Conservation (phyloP, 441 rosid species). For the Populus hybrid region DNA sequence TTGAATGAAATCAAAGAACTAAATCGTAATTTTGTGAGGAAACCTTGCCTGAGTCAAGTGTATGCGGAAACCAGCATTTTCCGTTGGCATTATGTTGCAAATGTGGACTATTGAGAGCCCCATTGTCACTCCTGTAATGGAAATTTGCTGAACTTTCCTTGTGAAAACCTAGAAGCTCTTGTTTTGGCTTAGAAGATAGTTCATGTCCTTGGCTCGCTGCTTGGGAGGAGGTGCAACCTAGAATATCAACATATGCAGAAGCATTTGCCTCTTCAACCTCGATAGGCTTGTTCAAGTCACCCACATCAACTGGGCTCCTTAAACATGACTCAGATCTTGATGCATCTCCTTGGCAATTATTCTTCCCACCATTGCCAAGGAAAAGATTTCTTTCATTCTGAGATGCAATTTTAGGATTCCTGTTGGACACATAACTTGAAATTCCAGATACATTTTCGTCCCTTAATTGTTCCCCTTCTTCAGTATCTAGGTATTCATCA, state of each 20-base stretch:
- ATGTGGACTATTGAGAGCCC: slow-evolving; percentile 27
- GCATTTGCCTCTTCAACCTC: slow-evolving; percentile 52
- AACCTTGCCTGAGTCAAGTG: slow-evolving; percentile 52
- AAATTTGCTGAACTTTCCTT: slow-evolving; percentile 42
- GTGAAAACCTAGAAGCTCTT: slow-evolving; percentile 36
- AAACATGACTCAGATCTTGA: slow-evolving; percentile 36
- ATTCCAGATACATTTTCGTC: slow-evolving; percentile 40
- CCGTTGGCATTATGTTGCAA: slow-evolving; percentile 34
- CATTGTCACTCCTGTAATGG: slow-evolving; percentile 35
- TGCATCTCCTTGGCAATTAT: slow-evolving; percentile 37
- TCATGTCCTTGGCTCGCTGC: slow-evolving; percentile 40
- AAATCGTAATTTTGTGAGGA: slow-evolving; percentile 1
- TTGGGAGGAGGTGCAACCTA: slow-evolving; percentile 29
- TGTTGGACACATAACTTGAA: slow-evolving; percentile 46
- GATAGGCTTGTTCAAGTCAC: slow-evolving; percentile 84
- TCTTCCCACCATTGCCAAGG: slow-evolving; percentile 37
- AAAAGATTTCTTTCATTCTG: slow-evolving; percentile 36
- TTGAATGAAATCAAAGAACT: slow-evolving; percentile 12
- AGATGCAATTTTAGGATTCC: slow-evolving; percentile 30
- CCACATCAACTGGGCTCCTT: slow-evolving; percentile 53
- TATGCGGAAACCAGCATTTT: slow-evolving; percentile 45
- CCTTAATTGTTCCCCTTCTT: slow-evolving; percentile 52
- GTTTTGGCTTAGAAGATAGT: slow-evolving; percentile 30
- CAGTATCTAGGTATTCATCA: slow-evolving; percentile 69
- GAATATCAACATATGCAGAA: slow-evolving; percentile 44